Evolutionary conservation across 108 stramenopile species (phyloP), one percentile per base, ranked within the genome.

Genomic region (Cyclostephanos invisitatus): DNA sequence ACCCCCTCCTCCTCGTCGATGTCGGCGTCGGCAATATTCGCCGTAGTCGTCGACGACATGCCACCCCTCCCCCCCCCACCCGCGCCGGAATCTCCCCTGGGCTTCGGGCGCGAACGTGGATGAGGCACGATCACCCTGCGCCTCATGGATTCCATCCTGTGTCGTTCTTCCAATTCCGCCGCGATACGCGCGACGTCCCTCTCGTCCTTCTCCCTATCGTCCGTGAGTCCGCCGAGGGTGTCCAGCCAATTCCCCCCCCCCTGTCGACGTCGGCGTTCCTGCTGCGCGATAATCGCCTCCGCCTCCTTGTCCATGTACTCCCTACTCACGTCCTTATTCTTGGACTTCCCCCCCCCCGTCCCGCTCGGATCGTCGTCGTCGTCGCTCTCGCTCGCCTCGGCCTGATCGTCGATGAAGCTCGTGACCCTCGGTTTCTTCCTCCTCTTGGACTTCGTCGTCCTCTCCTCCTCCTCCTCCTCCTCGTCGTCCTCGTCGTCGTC

Each of bases 251-350:
- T 60, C 15, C 89, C 89, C 14, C 82, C 84, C 68, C 87, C 82
- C 25, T 90, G 84, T 63, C 95, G 83, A 65, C 96, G 12, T 3
- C 53, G 86, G 9, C 89, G 82, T 84, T 94, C 91, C 72, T 96
- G 94, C 67, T 89, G 86, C 35, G 85, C 73, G 57, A 95, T 96
- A 35, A 95, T 64, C 55, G 88, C 91, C 68, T 77, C 70, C 4
- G 94, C 85, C 61, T 95, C 93, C 46, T 94, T 91, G 72, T 98
- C 96, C 74, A 89, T 86, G 64, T 89, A 86, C 70, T 90, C 94
- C 56, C 81, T 83, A 27, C 83, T 81, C 35, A 84, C 86, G 64
- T 89, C 89, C 64, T 87, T 92, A 27, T 74, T 89, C 86, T 85
- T 28, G 82, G 74, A 64, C 87, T 83, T 27, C 69, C 79, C n/a